phyloP scores from a whole-genome alignment of 2,329 filamentous ascomycete species.

The Hirsutella rhossiliensis region DNA sequence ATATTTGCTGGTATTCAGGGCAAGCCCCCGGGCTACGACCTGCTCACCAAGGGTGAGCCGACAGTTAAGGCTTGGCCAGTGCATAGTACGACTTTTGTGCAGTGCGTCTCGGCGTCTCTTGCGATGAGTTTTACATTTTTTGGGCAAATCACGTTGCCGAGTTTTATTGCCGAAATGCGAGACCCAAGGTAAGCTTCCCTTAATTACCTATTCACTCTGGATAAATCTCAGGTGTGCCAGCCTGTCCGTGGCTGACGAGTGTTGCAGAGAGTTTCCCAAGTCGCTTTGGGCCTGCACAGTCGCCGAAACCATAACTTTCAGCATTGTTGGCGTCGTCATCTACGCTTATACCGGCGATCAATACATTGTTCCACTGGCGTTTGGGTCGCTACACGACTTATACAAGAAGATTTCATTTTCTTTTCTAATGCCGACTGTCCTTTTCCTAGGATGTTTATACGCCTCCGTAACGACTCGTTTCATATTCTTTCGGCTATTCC shows the following conservation, averaged over 20 bases:
- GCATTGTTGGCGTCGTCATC: constrained; percentile 65
- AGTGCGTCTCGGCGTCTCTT: constrained; percentile 76
- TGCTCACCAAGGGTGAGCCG: constrained; percentile 42
- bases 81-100: constrained; percentile 66
- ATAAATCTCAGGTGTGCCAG: too few relatives aligned
- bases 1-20: constrained; percentile 69
- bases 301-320: constrained; percentile 79
- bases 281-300: constrained; percentile 85
- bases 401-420: constrained; percentile 86
- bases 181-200: constrained; percentile 32
- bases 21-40: constrained; percentile 57
- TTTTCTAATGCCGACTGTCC: constrained; percentile 90
- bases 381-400: constrained; percentile 66
- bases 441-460: constrained; percentile 85
- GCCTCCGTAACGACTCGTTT: constrained; percentile 84
- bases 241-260: constrained; percentile 13
- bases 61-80: constrained; percentile 57
- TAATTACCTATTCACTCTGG: neutral
- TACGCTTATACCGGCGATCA: constrained; percentile 81
- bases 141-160: constrained; percentile 85
- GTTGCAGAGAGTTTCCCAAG: constrained; percentile 72
- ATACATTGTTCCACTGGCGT: constrained; percentile 79
- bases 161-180: constrained; percentile 91
- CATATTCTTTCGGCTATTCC: constrained; percentile 85
- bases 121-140: constrained; percentile 97